Percentiles rank a stretch among this genome's conserved stretches.
phyloP scores from a whole-genome alignment of 2,329 filamentous ascomycete genomes.

The Monilinia polystroma region DNA sequence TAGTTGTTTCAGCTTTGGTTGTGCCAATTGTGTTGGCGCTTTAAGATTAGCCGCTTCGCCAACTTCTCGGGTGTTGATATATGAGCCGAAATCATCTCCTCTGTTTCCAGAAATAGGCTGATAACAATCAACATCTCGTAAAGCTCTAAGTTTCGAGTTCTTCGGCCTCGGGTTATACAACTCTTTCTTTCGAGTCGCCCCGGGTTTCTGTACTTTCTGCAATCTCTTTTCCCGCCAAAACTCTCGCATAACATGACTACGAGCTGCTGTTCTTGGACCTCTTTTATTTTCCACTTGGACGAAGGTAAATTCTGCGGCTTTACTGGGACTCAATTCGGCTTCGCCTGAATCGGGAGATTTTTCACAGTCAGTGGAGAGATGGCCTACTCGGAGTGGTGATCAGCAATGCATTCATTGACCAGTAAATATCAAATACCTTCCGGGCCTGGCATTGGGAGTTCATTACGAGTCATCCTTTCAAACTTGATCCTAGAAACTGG shows the following conservation, averaged over 20 bases:
- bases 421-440: background rate
- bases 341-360: background rate
- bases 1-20: background rate
- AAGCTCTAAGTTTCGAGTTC: background rate
- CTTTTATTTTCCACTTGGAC: slow-evolving; percentile 5
- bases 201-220: background rate
- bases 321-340: background rate
- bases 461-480: background rate
- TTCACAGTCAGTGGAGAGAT: background rate
- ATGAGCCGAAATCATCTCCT: background rate
- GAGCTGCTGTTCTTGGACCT: slow-evolving; percentile 6
- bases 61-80: background rate
- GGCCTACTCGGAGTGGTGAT: background rate
- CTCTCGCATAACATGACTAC: slow-evolving; percentile 16
- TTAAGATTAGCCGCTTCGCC: background rate
- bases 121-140: background rate
- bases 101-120: background rate
- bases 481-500: background rate
- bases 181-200: background rate
- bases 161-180: background rate
- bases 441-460: background rate
- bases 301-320: background rate
- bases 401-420: background rate
- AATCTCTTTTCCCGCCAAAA: slow-evolving; percentile 15
- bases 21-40: background rate